These are phyloP conservation scores for Acacia melanoxylon DNA, from an alignment of 306 rosid genomes.

Conservation along the genomic window DNA sequence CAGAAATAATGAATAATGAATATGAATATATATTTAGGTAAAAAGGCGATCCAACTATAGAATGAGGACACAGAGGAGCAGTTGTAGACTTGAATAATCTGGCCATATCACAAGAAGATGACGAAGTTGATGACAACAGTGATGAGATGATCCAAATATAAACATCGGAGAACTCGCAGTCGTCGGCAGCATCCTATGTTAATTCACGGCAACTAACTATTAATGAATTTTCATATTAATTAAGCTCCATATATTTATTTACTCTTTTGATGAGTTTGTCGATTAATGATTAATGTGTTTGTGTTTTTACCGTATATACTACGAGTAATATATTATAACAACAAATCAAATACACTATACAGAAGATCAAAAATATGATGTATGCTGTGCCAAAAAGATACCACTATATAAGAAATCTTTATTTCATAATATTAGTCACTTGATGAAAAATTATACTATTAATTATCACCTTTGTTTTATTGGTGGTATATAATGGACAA, in stretches of 20 bases:
- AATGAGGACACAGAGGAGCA: slow-evolving; percentile 40
- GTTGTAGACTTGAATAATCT: slow-evolving; percentile 39
- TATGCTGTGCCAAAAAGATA: too few relatives aligned
- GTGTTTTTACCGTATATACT: neutral
- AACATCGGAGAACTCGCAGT: neutral
- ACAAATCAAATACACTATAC: too few relatives aligned
- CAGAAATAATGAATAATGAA: slow-evolving; percentile 26
- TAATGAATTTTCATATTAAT: neutral
- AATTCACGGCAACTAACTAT: neutral
- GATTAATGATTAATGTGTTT: neutral
- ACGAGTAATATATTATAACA: too few relatives aligned
- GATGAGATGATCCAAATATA: slow-evolving; percentile 3
- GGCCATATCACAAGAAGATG: slow-evolving; percentile 33
- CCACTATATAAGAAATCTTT: too few relatives aligned
- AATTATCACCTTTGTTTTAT: too few relatives aligned
- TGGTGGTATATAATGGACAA: too few relatives aligned
- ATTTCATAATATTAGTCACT: too few relatives aligned
- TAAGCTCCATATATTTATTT: neutral
- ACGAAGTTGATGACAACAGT: slow-evolving; percentile 49
- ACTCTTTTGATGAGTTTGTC: neutral
- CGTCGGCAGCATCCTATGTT: neutral
- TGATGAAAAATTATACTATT: too few relatives aligned
- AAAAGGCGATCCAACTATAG: slow-evolving; percentile 40
- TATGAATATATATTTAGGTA: slow-evolving; percentile 21
- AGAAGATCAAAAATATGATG: too few relatives aligned